Conservation (phyloP, 2,329 filamentous ascomycete genomes). For the Colletotrichum plurivorum region DNA sequence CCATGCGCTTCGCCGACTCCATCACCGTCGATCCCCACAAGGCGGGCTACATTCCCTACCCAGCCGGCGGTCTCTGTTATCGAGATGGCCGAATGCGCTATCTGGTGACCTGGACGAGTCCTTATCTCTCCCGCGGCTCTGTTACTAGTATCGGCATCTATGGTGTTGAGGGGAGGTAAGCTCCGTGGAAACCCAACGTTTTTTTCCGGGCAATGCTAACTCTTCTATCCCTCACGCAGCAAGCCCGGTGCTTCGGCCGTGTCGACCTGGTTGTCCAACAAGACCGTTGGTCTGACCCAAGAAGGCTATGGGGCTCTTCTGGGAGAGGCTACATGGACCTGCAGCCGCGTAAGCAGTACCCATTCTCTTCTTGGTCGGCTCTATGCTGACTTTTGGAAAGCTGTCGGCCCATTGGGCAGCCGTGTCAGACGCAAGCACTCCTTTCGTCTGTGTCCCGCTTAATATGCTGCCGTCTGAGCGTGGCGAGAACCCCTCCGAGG, state of each 20-base stretch:
- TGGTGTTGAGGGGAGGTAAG: constrained; percentile 60
- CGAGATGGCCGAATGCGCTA: constrained; percentile 59
- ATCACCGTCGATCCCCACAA: constrained; percentile 65
- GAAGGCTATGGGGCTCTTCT: constrained; percentile 59
- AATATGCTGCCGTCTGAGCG: constrained; percentile 57
- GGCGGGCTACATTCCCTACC: constrained; percentile 62
- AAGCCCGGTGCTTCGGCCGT: constrained; percentile 62
- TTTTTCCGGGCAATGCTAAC: not conserved
- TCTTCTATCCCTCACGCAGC: constrained; percentile 42
- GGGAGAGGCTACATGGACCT: constrained; percentile 59
- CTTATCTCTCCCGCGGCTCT: constrained; percentile 56
- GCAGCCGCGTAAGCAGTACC: constrained; percentile 51
- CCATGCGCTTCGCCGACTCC: constrained; percentile 56
- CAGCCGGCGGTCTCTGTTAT: constrained; percentile 60
- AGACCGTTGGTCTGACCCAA: constrained; percentile 56
- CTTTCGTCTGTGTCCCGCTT: constrained; percentile 58
- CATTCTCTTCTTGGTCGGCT: fast-evolving
- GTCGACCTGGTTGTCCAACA: constrained; percentile 60
- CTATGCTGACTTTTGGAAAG: constrained; percentile 40
- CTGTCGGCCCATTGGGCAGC: constrained; percentile 58
- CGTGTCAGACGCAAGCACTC: constrained; percentile 50
- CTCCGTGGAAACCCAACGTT: not conserved
- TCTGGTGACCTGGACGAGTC: constrained; percentile 58
- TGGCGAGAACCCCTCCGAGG: constrained; percentile 40
- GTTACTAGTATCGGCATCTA: constrained; percentile 57